A percentile compares a stretch with the other conserved stretches of the same genome.
These are phyloP conservation scores for Trametes sp. DNA, from an alignment of 1,284 basidiomycete genomes.

Conservation along the genomic window DNA sequence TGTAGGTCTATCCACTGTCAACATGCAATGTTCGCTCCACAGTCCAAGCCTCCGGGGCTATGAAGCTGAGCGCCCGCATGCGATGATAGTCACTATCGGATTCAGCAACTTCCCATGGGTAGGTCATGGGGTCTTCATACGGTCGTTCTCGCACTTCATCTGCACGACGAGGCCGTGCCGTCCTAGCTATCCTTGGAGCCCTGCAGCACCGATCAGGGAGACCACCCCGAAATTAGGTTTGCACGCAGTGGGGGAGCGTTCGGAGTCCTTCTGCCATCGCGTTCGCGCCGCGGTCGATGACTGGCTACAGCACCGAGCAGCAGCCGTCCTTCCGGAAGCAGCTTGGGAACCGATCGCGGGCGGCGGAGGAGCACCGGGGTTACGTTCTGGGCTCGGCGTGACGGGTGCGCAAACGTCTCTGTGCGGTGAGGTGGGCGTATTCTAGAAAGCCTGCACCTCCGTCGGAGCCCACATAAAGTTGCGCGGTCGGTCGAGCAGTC, in stretches of 20 bases:
- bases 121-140: constrained; percentile 5
- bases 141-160: background rate
- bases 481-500: too few relatives aligned
- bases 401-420: background rate
- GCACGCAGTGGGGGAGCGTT: constrained; percentile 12
- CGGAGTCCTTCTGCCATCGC: background rate
- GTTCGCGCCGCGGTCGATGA: background rate
- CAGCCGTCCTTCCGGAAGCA: constrained; percentile 1
- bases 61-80: background rate
- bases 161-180: background rate
- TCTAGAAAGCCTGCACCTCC: background rate
- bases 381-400: background rate
- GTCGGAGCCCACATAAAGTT: background rate
- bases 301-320: background rate
- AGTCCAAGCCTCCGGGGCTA: background rate
- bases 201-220: background rate
- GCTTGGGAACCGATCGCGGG: background rate
- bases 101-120: constrained; percentile 8
- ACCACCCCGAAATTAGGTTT: constrained; percentile 9
- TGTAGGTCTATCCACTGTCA: background rate
- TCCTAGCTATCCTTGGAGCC: background rate
- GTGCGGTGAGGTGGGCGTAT: background rate
- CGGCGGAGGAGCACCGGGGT: background rate
- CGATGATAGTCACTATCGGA: constrained; percentile 4
- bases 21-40: background rate